Base-by-base conservation (phyloP, 179 eudicot genomes). In the Gypsophila paniculata region DNA sequence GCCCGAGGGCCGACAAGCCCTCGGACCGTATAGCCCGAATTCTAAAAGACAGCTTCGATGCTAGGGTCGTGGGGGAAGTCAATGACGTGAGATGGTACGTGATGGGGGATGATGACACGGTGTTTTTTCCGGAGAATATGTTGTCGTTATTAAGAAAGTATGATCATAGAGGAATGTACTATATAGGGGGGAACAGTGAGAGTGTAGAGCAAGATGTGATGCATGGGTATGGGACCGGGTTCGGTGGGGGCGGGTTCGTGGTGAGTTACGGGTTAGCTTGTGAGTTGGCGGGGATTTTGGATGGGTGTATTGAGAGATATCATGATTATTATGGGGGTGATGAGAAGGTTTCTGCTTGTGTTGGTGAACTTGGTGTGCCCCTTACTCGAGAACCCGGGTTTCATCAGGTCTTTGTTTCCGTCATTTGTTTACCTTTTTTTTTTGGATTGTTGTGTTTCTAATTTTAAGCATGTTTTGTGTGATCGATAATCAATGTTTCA, bases 81-180 rank as follows among this genome's bases (percentile, higher is more conserved):
- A n/a, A n/a, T n/a, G n/a, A 71, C 4, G 92, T 80, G 73, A 73
- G 97, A 78, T 94, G 99, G 99, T 91, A 88, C 65, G 97, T 94
- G 12, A 89, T 94, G 99, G 99, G 99, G 0, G 99, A 94, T 63
- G 99, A 94, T n/a, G 99, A 94, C 29, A 94, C 99, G 15, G 94
- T 94, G 73, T 91, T 91, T 14, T 91, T 91, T 48, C 29, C 78
- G 0, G 86, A 85, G 3, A 94, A 94, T 38, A 58, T 94, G 18
- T 94, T 82, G 53, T 25, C 78, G 61, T 94, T 91, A 51, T 68
- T 93, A 23, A 60, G 78, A 23, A 87, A 65, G 55, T 91, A 93
- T 69, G 97, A 93, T 78, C 85, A 91, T 76, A 74, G 83, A 11
- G 51, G 71, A 70, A 83, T 91, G 97, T 83, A 75, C 48, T 93